Base-by-base conservation (phyloP, 2,329 filamentous ascomycete species). In the Fusarium pininemorale region DNA sequence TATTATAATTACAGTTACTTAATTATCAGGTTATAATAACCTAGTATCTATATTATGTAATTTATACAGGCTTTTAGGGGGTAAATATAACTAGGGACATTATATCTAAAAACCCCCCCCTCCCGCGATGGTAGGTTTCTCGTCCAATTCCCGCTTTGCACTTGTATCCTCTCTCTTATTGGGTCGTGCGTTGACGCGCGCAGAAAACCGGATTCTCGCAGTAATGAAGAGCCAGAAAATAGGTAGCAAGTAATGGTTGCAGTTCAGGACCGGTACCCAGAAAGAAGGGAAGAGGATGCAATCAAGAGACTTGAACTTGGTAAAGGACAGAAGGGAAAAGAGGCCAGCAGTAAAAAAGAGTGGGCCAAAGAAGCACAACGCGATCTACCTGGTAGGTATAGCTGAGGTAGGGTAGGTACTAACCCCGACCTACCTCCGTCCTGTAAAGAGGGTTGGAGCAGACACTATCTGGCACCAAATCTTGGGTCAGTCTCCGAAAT, bases 341-440 rank as follows among this genome's bases (percentile, higher is more conserved):
- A 69, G 61, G 59, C 64, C 72, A 75, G 50, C 60, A 70, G 56
- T 60, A 45, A 50, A 70, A 74, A 75, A n/a, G 73, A 74, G 72
- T 74, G 72, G 72, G 64, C 37, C 70, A n/a, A 50, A 60, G 58
- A 58, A 62, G 45, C 62, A 47, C 51, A 60, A 44, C 45, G 48
- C 61, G 37, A 35, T 56, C 22, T 50, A 38, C 10, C 32, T 26
- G 5, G 24, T 26, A 26, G 24, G 24, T 35, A 35, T 30, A 48
- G 26, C 28, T 32, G n/a, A 32, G 47, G 28, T 50, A 32, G 20
- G 45, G 28, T 24, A 32, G 13, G 9, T 47, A 47, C 24, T n/a
- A n/a, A n/a, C n/a, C n/a, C 28, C 24, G 28, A 35, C 26, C 20
- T 48, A 28, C 26, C 26, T 28, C 28, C 22, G 18, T 47, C 20